Conservation (phyloP, 1,284 basidiomycete genomes). For the Trametes versicolor region DNA sequence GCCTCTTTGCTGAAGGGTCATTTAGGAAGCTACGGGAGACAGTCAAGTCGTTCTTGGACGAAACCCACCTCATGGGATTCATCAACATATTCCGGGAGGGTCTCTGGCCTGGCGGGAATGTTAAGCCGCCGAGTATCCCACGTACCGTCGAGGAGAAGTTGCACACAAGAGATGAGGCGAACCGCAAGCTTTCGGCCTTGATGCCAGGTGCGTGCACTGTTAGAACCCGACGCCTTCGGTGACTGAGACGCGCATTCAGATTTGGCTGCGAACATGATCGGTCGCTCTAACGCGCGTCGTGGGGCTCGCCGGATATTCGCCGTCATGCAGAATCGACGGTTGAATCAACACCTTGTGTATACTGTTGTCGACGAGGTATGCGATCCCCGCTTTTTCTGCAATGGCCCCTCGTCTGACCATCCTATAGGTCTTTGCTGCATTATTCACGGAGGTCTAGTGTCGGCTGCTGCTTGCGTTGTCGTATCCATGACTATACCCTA, state of each 20-base stretch:
- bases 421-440: conserved; percentile 40
- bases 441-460: conserved; percentile 37
- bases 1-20: background rate
- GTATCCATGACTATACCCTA: conserved; percentile 8
- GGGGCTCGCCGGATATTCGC: conserved; percentile 93
- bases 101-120: conserved; percentile 86
- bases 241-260: conserved; percentile 59
- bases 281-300: conserved; percentile 90
- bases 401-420: background rate
- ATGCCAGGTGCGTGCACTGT: conserved; percentile 78
- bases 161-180: conserved; percentile 85
- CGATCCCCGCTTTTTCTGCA: too few relatives aligned
- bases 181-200: conserved; percentile 86
- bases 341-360: conserved; percentile 94
- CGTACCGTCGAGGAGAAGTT: conserved; percentile 84
- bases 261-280: conserved; percentile 95
- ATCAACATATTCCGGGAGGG: conserved; percentile 74
- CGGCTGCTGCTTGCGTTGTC: background rate
- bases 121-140: conserved; percentile 67
- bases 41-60: conserved; percentile 69
- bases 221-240: background rate
- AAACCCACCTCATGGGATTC: conserved; percentile 73
- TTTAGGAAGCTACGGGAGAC: conserved; percentile 88
- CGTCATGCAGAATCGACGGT: conserved; percentile 89
- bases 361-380: conserved; percentile 87